Evolutionary conservation across 306 rosid species (phyloP).

Genomic region (Luffa aegyptiaca): DNA sequence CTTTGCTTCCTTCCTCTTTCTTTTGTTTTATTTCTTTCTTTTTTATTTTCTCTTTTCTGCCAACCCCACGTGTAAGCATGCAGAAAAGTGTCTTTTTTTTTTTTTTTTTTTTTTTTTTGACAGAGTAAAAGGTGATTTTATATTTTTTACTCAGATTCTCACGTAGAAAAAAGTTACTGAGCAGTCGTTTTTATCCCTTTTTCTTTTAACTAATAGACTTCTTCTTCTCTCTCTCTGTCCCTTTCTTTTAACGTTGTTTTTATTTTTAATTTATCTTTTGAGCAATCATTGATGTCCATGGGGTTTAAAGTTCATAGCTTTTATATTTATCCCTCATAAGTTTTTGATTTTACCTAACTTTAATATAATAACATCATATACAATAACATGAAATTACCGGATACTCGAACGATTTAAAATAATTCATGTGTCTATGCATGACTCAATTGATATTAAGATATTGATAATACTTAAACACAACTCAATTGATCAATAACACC

Average conservation of each 20-base stretch:
- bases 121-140: neutral
- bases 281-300: neutral
- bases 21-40: neutral
- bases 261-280: neutral
- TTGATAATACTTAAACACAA: no score
- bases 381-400: no score
- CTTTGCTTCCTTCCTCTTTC: neutral
- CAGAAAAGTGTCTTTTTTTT: neutral
- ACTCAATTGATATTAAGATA: no score
- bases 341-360: neutral
- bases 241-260: neutral
- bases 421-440: no score
- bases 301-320: neutral
- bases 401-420: no score
- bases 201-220: neutral
- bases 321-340: no score
- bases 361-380: no score
- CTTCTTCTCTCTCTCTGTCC: no score
- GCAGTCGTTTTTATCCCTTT: neutral
- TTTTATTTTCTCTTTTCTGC: neutral
- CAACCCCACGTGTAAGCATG: conserved; percentile 7
- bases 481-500: no score
- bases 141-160: neutral
- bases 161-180: neutral
- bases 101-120: neutral